Percentiles rank a stretch among this genome's conserved stretches.
phyloP scores from a whole-genome alignment of 1,284 basidiomycete species.

The Pyrrhoderma lamaoense region DNA sequence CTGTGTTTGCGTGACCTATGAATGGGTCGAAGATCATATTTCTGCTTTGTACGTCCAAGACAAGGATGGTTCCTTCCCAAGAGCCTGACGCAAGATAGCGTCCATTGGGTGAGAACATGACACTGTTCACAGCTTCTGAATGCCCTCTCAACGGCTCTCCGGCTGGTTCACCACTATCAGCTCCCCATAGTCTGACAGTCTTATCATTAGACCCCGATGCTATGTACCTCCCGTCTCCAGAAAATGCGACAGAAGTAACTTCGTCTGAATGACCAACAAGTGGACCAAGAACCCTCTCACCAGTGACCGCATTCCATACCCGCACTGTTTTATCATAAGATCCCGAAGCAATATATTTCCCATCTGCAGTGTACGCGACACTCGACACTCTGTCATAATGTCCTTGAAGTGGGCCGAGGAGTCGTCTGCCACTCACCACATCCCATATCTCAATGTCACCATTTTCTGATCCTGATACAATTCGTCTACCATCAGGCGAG shows the following conservation, averaged over 20 bases:
- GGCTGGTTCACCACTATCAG: neutral
- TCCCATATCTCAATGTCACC: neutral
- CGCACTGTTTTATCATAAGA: too few species aligned
- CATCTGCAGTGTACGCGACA: neutral
- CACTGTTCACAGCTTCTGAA: neutral
- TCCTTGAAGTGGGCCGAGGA: neutral
- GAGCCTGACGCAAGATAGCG: neutral
- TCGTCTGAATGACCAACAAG: too few species aligned
- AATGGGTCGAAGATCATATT: neutral
- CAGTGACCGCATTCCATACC: neutral
- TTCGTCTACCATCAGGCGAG: neutral
- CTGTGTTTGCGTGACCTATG: too few species aligned
- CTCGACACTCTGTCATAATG: neutral
- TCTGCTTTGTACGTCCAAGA: neutral
- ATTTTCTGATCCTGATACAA: neutral
- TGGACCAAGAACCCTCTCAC: neutral
- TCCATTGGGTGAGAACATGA: slow-evolving; percentile 1
- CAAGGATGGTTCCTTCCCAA: neutral
- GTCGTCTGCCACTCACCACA: neutral
- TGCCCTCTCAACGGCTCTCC: slow-evolving; percentile 1
- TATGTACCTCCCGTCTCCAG: neutral
- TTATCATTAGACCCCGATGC: too few species aligned
- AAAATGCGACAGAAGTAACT: neutral
- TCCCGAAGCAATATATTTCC: slow-evolving; percentile 1
- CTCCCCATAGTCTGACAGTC: slow-evolving; percentile 12